These are phyloP conservation scores for Coccinonectria pachysandricola DNA, from an alignment of 2,329 filamentous ascomycete species.

Conservation along the genomic window DNA sequence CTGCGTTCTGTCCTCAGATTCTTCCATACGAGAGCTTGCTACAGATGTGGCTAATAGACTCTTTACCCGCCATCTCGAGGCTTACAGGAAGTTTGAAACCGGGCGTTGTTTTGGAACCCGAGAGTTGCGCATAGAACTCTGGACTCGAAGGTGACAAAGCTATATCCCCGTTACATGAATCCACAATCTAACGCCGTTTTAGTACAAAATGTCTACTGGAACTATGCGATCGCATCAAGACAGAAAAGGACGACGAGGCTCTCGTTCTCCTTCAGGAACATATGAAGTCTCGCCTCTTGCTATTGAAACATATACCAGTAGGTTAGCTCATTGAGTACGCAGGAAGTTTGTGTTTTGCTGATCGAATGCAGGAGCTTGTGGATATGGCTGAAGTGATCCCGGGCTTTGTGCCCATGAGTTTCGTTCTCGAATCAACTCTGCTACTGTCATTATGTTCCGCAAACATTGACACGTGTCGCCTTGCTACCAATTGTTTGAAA, in stretches of 20 bases:
- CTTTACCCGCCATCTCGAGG: conserved; percentile 26
- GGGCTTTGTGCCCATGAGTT: conserved; percentile 42
- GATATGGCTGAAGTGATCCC: conserved; percentile 43
- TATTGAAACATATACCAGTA: conserved; percentile 42
- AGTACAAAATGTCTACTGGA: conserved; percentile 31
- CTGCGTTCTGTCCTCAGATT: conserved; percentile 42
- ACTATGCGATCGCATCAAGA: conserved; percentile 38
- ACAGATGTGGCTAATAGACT: conserved; percentile 37
- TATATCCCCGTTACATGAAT: too few species aligned
- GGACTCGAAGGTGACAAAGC: conserved; percentile 47
- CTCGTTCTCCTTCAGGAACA: conserved; percentile 44
- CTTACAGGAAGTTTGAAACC: conserved; percentile 16
- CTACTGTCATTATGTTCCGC: conserved; percentile 55
- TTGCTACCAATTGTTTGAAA: too few species aligned
- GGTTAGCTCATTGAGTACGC: conserved; percentile 11
- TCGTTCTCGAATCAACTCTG: conserved; percentile 51
- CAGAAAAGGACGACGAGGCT: conserved; percentile 32
- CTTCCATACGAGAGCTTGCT: conserved; percentile 38
- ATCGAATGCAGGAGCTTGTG: conserved; percentile 37
- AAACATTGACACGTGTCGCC: conserved; percentile 54
- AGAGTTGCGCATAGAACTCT: conserved; percentile 33
- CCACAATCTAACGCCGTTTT: conserved; percentile 5
- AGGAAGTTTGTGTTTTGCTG: neutral
- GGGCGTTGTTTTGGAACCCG: conserved; percentile 15
- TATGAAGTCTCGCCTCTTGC: conserved; percentile 41